Evolutionary conservation across 2,329 filamentous ascomycete genomes (phyloP), one percentile per base, ranked within the genome.

Genomic region (Kalmusia sp.): DNA sequence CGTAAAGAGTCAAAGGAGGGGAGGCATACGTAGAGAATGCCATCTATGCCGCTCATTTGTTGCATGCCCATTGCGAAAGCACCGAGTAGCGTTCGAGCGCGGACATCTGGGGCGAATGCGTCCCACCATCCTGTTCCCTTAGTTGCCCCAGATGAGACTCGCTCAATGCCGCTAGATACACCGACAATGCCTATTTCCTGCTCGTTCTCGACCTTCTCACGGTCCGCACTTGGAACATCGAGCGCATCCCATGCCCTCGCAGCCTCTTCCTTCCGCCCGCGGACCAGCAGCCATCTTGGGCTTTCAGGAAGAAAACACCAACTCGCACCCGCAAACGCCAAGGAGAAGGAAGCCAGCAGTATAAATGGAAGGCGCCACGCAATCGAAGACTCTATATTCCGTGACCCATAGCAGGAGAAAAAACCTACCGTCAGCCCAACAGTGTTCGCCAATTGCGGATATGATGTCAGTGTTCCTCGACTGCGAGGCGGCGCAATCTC

Each of bases 1-100:
- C 27, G 15, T 21, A 9, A 39, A 31, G 3, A 15, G 8, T n/a
- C n/a, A n/a, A n/a, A n/a, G 14, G 3, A 21, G 7, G 34, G 19
- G 11, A 9, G 2, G 73, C 79, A 65, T 64, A 84, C 83, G 53
- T 86, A 87, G 21, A 86, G 76, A 5, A 87, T 79, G 0, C 82
- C 85, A 58, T 88, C 86, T 41, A 88, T 87, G 0, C 86, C 85
- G 27, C 77, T 82, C 0, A 87, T 71, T 59, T 88, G 86, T 24
- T 84, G 78, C 77, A 86, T 84, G 1, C 77, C 80, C 65, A 87
- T 79, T 45, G 86, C 67, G 54, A 87, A 87, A 0, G 84, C 73
- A 1, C 79, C 84, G 15, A 87, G 69, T 17, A 54, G 12, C 27
- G 52, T 54, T 30, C 25, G 25, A 1, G 25, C 14, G 11, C 52